Conservation (phyloP, 148 eudicot species). For the Hydrangea macrophylla region DNA sequence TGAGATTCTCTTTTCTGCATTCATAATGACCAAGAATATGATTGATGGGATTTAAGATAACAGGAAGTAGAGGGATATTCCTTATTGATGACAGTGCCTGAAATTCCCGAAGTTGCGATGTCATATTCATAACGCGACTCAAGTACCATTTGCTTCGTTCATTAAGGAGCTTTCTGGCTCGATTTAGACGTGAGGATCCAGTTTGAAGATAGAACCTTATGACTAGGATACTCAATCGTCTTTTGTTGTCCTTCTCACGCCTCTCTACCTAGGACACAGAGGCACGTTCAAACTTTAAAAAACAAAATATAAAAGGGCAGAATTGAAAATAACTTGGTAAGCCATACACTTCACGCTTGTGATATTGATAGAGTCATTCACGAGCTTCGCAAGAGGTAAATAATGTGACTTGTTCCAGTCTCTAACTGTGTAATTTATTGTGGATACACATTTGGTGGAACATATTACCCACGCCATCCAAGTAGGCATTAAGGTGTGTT, state of each 20-base stretch:
- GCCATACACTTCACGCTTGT: not conserved
- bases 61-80: conserved; percentile 76
- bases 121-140: conserved; percentile 81
- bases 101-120: conserved; percentile 93
- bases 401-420: not conserved
- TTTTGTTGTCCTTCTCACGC: conserved; percentile 76
- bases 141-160: conserved; percentile 92
- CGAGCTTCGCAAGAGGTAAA: not conserved
- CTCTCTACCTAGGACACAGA: conserved; percentile 68
- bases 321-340: not conserved
- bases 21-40: conserved; percentile 33
- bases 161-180: conserved; percentile 74
- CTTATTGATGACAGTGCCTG: conserved; percentile 88
- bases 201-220: conserved; percentile 82
- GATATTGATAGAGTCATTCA: not conserved
- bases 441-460: not conserved
- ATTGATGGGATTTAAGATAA: conserved; percentile 58
- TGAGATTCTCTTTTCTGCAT: conserved; percentile 41
- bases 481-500: too few relatives aligned
- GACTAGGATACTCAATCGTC: conserved; percentile 59
- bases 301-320: not conserved
- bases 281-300: too few relatives aligned
- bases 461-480: not conserved
- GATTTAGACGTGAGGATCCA: conserved; percentile 65
- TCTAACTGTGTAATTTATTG: not conserved